These are phyloP conservation scores for Diutina sp. DNA, from an alignment of 1,139 yeast species.

Conservation along the genomic window DNA sequence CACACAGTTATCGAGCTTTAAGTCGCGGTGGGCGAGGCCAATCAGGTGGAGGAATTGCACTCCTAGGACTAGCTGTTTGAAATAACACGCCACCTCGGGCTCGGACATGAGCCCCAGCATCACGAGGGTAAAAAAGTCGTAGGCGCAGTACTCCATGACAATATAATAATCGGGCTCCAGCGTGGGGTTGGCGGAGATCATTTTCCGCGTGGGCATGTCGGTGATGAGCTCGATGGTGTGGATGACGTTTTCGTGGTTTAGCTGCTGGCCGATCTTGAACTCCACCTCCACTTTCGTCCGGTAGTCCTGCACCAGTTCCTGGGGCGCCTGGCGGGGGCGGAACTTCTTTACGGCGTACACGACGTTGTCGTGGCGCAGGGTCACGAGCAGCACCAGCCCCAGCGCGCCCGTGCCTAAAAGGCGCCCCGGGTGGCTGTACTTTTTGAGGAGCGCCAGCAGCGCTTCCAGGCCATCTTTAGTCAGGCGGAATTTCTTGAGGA, in stretches of 20 bases:
- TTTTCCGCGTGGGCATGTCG: constrained; percentile 12
- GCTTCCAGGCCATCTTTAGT: not conserved
- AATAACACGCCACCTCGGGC: constrained; percentile 52
- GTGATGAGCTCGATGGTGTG: constrained; percentile 52
- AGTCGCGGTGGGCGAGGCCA: constrained; percentile 69
- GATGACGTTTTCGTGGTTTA: constrained; percentile 51
- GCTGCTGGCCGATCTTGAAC: constrained; percentile 47
- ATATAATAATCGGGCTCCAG: constrained; percentile 35
- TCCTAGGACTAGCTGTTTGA: constrained; percentile 53
- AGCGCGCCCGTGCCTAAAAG: constrained; percentile 67
- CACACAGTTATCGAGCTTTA: constrained; percentile 69
- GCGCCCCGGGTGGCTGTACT: constrained; percentile 47
- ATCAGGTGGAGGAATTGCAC: constrained; percentile 47
- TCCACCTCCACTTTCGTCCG: constrained; percentile 54
- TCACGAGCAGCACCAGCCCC: constrained; percentile 56
- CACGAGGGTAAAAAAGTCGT: constrained; percentile 64
- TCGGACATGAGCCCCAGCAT: constrained; percentile 57
- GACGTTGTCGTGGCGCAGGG: constrained; percentile 29
- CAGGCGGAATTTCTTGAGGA: constrained; percentile 1
- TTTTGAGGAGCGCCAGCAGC: constrained; percentile 13
- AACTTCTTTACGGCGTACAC: constrained; percentile 63
- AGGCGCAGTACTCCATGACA: constrained; percentile 67
- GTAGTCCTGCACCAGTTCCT: constrained; percentile 44
- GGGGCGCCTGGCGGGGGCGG: constrained; percentile 31
- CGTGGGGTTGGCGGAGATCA: not conserved